Base-by-base conservation (phyloP, 805 yeast species). In the Monosporozyma servazzii region DNA sequence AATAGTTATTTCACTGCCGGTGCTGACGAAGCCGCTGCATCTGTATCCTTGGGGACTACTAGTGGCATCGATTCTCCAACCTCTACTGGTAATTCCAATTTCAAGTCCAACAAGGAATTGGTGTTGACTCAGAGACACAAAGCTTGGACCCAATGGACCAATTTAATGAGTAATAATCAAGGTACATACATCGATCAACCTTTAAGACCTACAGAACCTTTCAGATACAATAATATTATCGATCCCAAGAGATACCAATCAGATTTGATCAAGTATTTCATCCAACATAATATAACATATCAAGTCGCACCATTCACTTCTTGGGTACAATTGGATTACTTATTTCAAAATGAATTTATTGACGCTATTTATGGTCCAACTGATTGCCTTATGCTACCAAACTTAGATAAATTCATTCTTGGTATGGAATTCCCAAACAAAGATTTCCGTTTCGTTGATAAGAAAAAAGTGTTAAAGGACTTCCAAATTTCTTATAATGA, bases 351-450 rank as follows among this genome's bases (percentile, higher is more conserved):
- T 47, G 74, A 72, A 0, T 69, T 73, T 45, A 77, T 91, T 48
- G 89, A 90, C 65, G 81, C 85, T 5, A 80, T 90, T 37, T 86
- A 81, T 67, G 96, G 96, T 0, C 83, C 96, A 7, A 83, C 89
- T 1, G 98, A 93, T 59, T 75, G 82, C 39, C 70, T 90, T 44
- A 71, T 91, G 63, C 66, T 79, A 45, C 69, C 68, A 5, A 76
- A 78, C 23, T 75, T 85, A 27, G 93, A 87, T 52, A 84, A 79
- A 56, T 80, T 89, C 53, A 83, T 91, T 51, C 67, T 82, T 48
- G 79, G 84, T 18, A 76, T 89, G 74, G 95, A 86, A 54, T 76
- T 81, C 54, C 79, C 75, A 50, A 72, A 75, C 36, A 77, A 77
- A 56, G 86, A 79, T 54, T 86, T 88, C 63, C 75, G 84, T 58